Conservation (phyloP, 495 filamentous ascomycete genomes). For the Durotheca rogersii region DNA sequence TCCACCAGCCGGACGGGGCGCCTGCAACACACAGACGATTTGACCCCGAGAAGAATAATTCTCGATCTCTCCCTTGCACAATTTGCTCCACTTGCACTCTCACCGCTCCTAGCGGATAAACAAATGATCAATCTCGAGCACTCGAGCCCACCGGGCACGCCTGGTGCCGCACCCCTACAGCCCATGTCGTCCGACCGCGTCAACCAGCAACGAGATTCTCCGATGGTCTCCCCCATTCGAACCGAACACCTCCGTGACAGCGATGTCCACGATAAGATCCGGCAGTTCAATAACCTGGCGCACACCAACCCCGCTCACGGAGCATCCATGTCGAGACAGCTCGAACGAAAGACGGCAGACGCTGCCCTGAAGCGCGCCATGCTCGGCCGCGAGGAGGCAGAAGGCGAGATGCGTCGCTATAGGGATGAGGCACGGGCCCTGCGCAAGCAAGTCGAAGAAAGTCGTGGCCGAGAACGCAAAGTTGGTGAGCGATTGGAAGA, state of each 20-base stretch:
- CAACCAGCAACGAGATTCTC: constrained; percentile 61
- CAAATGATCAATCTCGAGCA: constrained; percentile 33
- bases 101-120: constrained; percentile 1
- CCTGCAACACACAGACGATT: background rate
- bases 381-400: constrained; percentile 81
- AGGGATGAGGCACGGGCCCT: constrained; percentile 57
- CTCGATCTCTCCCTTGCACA: background rate
- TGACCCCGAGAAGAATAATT: background rate
- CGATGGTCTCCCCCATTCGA: constrained; percentile 26
- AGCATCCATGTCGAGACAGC: constrained; percentile 60
- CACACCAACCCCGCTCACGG: constrained; percentile 19
- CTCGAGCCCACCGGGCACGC: constrained; percentile 35
- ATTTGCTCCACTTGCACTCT: background rate
- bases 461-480: constrained; percentile 67
- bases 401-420: constrained; percentile 62
- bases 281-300: constrained; percentile 73
- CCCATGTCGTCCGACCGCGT: constrained; percentile 78
- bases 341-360: constrained; percentile 60
- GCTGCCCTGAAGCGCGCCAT: constrained; percentile 78
- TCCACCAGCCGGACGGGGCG: too few species aligned
- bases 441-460: constrained; percentile 63
- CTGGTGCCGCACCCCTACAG: constrained; percentile 61
- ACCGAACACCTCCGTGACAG: constrained; percentile 57
- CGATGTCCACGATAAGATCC: constrained; percentile 79
- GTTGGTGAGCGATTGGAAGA: constrained; percentile 77